A percentile compares a stretch with the other conserved stretches of the same genome.
Evolutionary conservation across 768 basidiomycete genomes (phyloP).

Genomic region (Tylopilus cervinicoccineus): DNA sequence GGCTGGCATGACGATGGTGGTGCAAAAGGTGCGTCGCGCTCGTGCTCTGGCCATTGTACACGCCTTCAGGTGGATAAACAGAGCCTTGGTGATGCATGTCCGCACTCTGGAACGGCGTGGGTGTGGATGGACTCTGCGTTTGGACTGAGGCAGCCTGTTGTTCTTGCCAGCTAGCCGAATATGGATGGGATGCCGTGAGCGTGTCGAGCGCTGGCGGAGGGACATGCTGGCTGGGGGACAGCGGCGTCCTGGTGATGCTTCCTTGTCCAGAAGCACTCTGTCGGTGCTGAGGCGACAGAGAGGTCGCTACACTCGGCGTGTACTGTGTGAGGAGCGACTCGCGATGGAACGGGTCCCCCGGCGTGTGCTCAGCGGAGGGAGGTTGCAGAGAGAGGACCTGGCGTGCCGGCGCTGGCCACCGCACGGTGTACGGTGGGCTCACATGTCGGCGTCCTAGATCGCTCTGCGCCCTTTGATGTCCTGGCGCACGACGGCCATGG

Average conservation of each 20-base stretch:
- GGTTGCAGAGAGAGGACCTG: slow-evolving; percentile 9
- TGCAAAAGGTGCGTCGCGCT: slow-evolving; percentile 12
- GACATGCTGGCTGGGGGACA: slow-evolving; percentile 19
- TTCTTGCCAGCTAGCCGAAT: slow-evolving; percentile 9
- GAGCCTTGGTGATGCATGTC: slow-evolving; percentile 17
- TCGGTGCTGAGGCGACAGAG: slow-evolving; percentile 16
- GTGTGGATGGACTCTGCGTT: slow-evolving; percentile 1
- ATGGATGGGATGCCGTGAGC: slow-evolving; percentile 14
- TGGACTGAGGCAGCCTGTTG: background rate
- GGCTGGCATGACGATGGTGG: slow-evolving; percentile 8
- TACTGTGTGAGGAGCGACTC: slow-evolving; percentile 10
- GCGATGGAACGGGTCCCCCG: slow-evolving; percentile 9
- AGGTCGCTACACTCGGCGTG: slow-evolving; percentile 4
- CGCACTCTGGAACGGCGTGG: slow-evolving; percentile 4
- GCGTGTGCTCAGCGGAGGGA: slow-evolving; percentile 18
- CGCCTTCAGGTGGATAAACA: background rate
- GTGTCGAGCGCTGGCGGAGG: slow-evolving; percentile 14
- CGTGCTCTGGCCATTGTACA: slow-evolving; percentile 10
- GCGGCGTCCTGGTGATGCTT: slow-evolving; percentile 13
- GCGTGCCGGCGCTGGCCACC: slow-evolving; percentile 25
- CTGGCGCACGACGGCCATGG: slow-evolving; percentile 5
- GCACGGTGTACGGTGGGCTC: slow-evolving; percentile 21
- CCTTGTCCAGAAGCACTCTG: slow-evolving; percentile 18
- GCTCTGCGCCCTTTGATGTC: slow-evolving; percentile 15
- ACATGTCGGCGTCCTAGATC: slow-evolving; percentile 23